Conservation (phyloP, 371 early-diverging fungal species). For the Batkoa obscura region DNA sequence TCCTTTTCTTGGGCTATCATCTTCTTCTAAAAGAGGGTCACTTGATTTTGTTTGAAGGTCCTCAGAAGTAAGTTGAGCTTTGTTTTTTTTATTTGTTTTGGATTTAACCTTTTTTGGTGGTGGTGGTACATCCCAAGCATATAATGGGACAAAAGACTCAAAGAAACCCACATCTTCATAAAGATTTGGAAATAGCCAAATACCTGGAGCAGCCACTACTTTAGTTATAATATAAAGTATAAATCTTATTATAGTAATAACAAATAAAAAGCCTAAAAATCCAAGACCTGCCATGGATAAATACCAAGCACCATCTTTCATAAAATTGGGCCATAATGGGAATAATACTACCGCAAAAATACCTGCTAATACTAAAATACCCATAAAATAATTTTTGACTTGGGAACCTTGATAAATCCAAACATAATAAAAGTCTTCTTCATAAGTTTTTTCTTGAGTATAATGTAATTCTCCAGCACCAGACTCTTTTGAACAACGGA, state of each 20-base stretch:
- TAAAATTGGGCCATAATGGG: constrained; percentile 88
- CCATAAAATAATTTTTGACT: constrained; percentile 48
- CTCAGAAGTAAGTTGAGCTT: not conserved
- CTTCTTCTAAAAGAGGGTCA: not conserved
- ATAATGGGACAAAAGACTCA: constrained; percentile 93
- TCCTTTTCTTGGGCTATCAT: too few relatives aligned
- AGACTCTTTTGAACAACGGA: not conserved
- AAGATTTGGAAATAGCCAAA: constrained; percentile 99
- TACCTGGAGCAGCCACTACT: constrained; percentile 58
- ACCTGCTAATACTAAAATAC: constrained; percentile 47
- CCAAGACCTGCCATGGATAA: constrained; percentile 69
- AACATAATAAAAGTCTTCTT: constrained; percentile 76
- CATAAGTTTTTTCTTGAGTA: not conserved
- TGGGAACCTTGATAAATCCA: constrained; percentile 92
- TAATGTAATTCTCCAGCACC: not conserved
- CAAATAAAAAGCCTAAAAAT: constrained; percentile 79
- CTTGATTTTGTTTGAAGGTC: not conserved
- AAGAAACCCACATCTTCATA: constrained; percentile 97
- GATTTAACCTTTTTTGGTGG: constrained; percentile 10
- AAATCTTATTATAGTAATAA: constrained; percentile 72
- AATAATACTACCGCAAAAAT: constrained; percentile 90
- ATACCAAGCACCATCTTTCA: constrained; percentile 81
- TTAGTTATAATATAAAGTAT: constrained; percentile 72
- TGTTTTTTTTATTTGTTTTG: constrained; percentile 4
- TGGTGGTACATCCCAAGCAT: constrained; percentile 67